Evolutionary conservation across 148 eudicot species (phyloP), one percentile per base, ranked within the genome.

Genomic region (Silene latifolia): DNA sequence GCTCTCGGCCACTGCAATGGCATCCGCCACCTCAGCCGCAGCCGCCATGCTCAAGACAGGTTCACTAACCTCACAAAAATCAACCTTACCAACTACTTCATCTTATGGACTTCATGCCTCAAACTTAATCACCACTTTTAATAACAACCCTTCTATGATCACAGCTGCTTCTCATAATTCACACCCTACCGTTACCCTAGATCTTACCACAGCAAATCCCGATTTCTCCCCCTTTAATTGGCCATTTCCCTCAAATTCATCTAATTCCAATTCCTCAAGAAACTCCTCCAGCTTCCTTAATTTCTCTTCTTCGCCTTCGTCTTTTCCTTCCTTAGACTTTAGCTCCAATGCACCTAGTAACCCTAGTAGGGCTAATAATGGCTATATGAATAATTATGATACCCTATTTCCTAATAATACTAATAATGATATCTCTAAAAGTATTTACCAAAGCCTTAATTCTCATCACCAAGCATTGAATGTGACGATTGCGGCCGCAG

Each of bases 181-280:
- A 42, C 93, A 89, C 80, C 93, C 90, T 42, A 89, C 89, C 4
- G 78, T 87, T 58, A 85, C 87, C 70, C 82, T 89, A 20, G 93
- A 89, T 82, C 89, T 89, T 62, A 89, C 90, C 20, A 20, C 81
- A 32, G 76, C 87, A 29, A 82, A 66, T 46, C 46, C 69, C 7
- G 47, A 51, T 67, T 32, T 46, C 67, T 57, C 86, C 51, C 72
- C 78, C 58, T 81, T 68, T 65, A 56, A 21, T 54, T 78, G 71
- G 81, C 48, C 23, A 4, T 63, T 19, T 11, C 9, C 54, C 53
- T 42, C 71, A 8, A 20, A n/a, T 20, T 67, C 82, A 12, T 75
- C 87, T 53, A 56, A 72, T 51, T 17, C 77, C 32, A 27, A 14
- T 48, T 61, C 24, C 13, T 74, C 74, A 12, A 77, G 77, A 62